phyloP scores from a whole-genome alignment of 495 filamentous ascomycete genomes.

The Opeltia flavorubescens region DNA sequence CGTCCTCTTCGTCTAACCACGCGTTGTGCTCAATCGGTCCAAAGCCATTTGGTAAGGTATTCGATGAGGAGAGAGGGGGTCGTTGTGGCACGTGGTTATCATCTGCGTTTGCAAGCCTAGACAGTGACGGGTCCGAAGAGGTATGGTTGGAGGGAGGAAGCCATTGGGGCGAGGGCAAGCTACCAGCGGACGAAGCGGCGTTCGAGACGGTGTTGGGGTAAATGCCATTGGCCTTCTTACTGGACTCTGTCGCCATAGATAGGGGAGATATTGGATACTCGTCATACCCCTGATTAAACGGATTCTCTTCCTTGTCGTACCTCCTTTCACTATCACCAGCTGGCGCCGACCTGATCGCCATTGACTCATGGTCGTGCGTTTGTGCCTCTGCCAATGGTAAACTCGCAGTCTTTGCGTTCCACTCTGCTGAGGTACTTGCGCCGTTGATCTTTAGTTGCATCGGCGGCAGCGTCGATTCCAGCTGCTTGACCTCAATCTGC shows the following conservation, averaged over 20 bases:
- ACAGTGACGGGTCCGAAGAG: background rate
- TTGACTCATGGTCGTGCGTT: constrained; percentile 10
- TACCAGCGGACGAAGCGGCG: background rate
- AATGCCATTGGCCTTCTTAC: constrained; percentile 7
- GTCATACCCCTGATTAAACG: constrained; percentile 23
- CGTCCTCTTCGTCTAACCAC: constrained; percentile 66
- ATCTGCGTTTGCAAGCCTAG: constrained; percentile 18
- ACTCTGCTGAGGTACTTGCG: constrained; percentile 9
- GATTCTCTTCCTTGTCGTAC: background rate
- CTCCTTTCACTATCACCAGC: background rate
- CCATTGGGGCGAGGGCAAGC: background rate
- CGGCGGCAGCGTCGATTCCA: constrained; percentile 76
- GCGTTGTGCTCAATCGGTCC: constrained; percentile 49
- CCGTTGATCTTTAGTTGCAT: constrained; percentile 61
- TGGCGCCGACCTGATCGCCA: constrained; percentile 8
- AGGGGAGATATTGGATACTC: constrained; percentile 15
- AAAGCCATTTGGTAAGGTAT: constrained; percentile 19
- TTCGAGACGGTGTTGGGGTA: background rate
- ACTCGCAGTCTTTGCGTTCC: constrained; percentile 5
- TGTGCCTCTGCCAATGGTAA: constrained; percentile 7
- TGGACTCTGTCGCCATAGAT: background rate
- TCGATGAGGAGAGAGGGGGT: constrained; percentile 15
- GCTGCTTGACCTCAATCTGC: constrained; percentile 60
- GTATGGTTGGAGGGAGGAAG: background rate
- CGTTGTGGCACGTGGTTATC: constrained; percentile 14